phyloP scores from a whole-genome alignment of 805 yeast species.

The Suhomyces prunicola region DNA sequence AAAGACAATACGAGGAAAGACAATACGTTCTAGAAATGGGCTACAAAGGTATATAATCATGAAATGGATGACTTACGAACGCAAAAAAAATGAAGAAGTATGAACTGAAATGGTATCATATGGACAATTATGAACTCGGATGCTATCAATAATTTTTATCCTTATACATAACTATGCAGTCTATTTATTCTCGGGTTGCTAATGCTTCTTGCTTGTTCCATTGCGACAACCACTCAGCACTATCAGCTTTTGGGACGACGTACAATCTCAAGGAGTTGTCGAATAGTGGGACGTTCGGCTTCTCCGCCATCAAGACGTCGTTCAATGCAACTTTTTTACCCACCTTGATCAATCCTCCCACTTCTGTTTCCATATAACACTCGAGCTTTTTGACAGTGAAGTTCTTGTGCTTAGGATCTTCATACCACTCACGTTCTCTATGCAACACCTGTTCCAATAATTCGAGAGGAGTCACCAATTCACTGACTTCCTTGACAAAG shows the following conservation, averaged over 20 bases:
- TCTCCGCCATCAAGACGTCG: conserved; percentile 57
- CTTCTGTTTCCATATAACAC: conserved; percentile 74
- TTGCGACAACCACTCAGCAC: conserved; percentile 58
- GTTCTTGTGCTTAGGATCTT: conserved; percentile 55
- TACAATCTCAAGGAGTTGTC: conserved; percentile 71
- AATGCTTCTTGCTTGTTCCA: conserved; percentile 67
- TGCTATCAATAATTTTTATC: not conserved
- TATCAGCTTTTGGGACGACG: conserved; percentile 71
- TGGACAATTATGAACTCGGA: not conserved
- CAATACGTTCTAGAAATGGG: conserved; percentile 49
- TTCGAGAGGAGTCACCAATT: conserved; percentile 63
- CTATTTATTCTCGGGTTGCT: conserved; percentile 30
- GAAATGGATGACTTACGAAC: too few species aligned
- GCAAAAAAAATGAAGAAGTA: too few species aligned
- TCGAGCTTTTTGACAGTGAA: conserved; percentile 60
- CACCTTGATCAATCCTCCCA: conserved; percentile 82
- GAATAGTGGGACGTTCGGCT: conserved; percentile 70
- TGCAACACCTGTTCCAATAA: conserved; percentile 55
- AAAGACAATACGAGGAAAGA: conserved; percentile 44
- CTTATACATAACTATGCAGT: not conserved
- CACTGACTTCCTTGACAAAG: conserved; percentile 71
- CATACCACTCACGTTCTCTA: conserved; percentile 69
- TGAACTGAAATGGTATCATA: not conserved
- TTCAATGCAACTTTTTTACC: conserved; percentile 73
- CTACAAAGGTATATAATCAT: conserved; percentile 13